A percentile compares a stretch with the other conserved stretches of the same genome.
Evolutionary conservation across 2,329 filamentous ascomycete species (phyloP).

Genomic region (Aspergillus clavatus): DNA sequence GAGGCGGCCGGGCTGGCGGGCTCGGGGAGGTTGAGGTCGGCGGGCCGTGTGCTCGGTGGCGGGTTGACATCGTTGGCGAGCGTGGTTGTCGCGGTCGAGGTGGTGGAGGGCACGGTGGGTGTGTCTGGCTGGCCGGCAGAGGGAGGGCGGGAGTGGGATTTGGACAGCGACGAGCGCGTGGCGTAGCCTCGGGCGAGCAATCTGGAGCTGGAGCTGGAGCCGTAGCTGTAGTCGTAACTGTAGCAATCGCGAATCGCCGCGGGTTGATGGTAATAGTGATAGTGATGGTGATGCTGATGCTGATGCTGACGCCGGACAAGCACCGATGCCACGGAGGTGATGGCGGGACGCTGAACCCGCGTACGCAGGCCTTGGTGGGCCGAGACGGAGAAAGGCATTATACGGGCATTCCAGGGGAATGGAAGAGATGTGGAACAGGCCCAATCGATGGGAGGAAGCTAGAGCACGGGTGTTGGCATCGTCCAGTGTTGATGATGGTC

Average conservation of each 20-base stretch:
- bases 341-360: background rate
- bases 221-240: background rate
- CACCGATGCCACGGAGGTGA: background rate
- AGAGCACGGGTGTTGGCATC: too few species aligned
- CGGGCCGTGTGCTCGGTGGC: conserved; percentile 66
- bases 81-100: conserved; percentile 16
- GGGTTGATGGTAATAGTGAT: too few species aligned
- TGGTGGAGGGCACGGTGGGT: conserved; percentile 12
- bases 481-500: background rate
- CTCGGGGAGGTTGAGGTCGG: conserved; percentile 60
- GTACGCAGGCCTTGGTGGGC: background rate
- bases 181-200: conserved; percentile 8
- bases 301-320: background rate
- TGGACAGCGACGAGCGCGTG: conserved; percentile 9
- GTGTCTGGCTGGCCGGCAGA: conserved; percentile 15
- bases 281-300: too few species aligned
- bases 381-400: background rate
- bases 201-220: too few species aligned
- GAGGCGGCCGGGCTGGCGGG: conserved; percentile 39
- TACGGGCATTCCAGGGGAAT: background rate
- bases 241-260: background rate
- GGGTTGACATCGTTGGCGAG: conserved; percentile 56
- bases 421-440: background rate
- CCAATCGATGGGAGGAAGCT: too few species aligned
- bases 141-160: conserved; percentile 17